Conservation (phyloP, 1,139 yeast species). For the Blastobotrys buckinghamii region DNA sequence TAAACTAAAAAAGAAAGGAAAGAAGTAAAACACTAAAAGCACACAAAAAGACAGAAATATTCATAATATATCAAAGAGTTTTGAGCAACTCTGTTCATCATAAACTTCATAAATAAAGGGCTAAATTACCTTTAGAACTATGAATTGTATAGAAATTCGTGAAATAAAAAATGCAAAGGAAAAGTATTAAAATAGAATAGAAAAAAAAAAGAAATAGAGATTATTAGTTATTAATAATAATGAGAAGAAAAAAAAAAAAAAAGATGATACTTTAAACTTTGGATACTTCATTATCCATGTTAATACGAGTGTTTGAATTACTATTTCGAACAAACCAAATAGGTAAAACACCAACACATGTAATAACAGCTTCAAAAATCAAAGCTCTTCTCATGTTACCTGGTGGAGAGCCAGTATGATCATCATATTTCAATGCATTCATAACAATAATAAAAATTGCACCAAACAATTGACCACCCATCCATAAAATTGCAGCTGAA, state of each 20-base stretch:
- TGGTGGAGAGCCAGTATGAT: slow-evolving; percentile 29
- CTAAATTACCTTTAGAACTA: too few relatives aligned
- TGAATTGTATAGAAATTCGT: too few relatives aligned
- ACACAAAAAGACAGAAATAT: too few relatives aligned
- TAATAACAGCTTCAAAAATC: slow-evolving; percentile 32
- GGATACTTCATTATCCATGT: slow-evolving; percentile 13
- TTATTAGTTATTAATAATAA: too few relatives aligned
- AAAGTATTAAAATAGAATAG: too few relatives aligned
- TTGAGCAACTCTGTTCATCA: too few relatives aligned
- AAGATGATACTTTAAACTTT: not conserved
- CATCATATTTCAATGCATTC: slow-evolving; percentile 30
- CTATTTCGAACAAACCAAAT: slow-evolving; percentile 18
- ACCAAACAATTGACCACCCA: slow-evolving; percentile 33
- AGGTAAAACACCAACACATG: slow-evolving; percentile 27
- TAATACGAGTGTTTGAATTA: slow-evolving; percentile 18
- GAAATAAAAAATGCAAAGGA: too few relatives aligned
- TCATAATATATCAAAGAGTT: too few relatives aligned
- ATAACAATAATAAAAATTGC: slow-evolving; percentile 33
- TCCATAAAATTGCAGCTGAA: slow-evolving; percentile 31
- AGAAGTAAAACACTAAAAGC: too few relatives aligned
- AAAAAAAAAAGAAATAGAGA: too few relatives aligned
- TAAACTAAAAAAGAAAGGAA: too few relatives aligned
- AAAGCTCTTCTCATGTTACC: slow-evolving; percentile 32
- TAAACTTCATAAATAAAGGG: too few relatives aligned
- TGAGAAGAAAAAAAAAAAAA: not conserved